phyloP scores from a whole-genome alignment of 441 rosid genomes.

The Croton setiger region DNA sequence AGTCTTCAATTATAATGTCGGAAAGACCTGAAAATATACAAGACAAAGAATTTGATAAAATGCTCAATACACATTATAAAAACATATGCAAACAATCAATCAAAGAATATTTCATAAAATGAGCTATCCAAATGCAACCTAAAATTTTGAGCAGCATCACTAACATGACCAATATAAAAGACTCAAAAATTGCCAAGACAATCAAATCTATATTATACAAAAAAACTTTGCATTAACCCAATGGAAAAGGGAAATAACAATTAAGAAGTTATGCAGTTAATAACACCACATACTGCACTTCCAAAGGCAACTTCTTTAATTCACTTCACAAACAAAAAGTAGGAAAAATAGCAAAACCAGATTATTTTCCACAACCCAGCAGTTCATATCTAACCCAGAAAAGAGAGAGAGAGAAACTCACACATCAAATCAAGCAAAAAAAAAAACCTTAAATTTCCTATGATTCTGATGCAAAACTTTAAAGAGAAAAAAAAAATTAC shows the following conservation, averaged over 20 bases:
- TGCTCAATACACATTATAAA: neutral
- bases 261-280: neutral
- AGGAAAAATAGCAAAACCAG: neutral
- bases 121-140: neutral
- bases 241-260: neutral
- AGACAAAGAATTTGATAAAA: slow-evolving; percentile 3
- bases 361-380: neutral
- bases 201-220: neutral
- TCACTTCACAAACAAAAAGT: neutral
- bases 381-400: neutral
- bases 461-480: neutral
- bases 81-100: neutral
- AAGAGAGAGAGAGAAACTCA: neutral
- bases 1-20: slow-evolving; percentile 12
- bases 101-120: neutral
- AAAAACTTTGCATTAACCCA: neutral
- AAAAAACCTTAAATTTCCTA: neutral
- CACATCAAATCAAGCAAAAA: neutral
- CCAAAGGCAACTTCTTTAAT: neutral
- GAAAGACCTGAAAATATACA: slow-evolving; percentile 22
- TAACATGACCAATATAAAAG: neutral
- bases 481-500: neutral
- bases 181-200: neutral
- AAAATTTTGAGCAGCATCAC: neutral
- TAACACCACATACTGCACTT: neutral